Evolutionary conservation across 2,329 filamentous ascomycete genomes (phyloP), one percentile per base, ranked within the genome.

Genomic region (Colletotrichum tropicicola): DNA sequence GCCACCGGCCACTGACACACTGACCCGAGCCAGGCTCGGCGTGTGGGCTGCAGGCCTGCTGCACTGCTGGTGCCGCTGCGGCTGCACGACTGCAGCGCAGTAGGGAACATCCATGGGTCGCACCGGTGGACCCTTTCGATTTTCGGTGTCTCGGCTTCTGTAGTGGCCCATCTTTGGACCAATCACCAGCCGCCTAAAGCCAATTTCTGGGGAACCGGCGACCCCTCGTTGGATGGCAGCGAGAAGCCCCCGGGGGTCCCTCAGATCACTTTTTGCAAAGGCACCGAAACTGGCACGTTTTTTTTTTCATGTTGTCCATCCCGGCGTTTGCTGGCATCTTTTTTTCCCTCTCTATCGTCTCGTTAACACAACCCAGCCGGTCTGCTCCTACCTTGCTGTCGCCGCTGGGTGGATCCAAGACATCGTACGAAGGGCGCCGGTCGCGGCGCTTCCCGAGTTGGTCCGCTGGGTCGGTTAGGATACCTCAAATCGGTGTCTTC

Each of bases 91-190:
- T 35, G 32, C 32, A 35, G 32, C 32, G n/a, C 12, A 15, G 32
- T 35, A 35, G 13, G 53, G 53, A 21, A 45, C 19, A 47, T 21
- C 28, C 28, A 25, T 56, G 53, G 21, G 28, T 28, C n/a, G 10
- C 19, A 5, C 19, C n/a, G 15, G 19, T 13, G 30, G 41, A 17
- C 41, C 21, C 41, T 35, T 47, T 55, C 37, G 52, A 37, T 56
- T 56, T 47, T 56, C 53, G 53, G 53, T 19, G 53, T 56, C 53
- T 56, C 53, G 53, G 53, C 53, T 56, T 56, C 53, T 56, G 53
- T 28, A 45, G 39, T 19, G 13, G 28, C 25, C 41, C 28, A 37
- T 15, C 19, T 9, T 17, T 13, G 7, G 3, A 8, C 61, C 61
- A 65, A 65, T 65, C 48, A 61, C 3, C 17, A 10, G 9, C 15